Evolutionary conservation across 805 yeast species (phyloP), one percentile per base, ranked within the genome.

Genomic region (Jamesozyma lodderae): DNA sequence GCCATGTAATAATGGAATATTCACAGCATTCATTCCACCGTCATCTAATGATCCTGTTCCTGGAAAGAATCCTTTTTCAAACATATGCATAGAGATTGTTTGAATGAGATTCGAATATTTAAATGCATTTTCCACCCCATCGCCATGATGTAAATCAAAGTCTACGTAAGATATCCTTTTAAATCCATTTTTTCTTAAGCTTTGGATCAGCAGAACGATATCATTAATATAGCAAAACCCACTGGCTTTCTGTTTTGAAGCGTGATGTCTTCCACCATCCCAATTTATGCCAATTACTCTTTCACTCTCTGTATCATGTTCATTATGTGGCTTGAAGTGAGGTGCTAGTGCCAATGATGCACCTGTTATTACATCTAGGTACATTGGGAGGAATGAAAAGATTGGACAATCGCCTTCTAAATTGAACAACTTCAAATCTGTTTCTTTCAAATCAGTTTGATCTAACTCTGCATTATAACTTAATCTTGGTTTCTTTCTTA

Each of bases 211-310:
- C 11, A 82, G 49, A 0, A 75, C 79, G 6, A 80, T 69, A 49
- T 82, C 94, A 46, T 81, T 81, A 2, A 79, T 62, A 49, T 81
- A 81, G 51, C 92, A 81, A 50, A 77, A 81, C 2, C 90, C 90
- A 9, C 80, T 67, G 1, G 84, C 82, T 24, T 51, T 60, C 0
- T 67, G 48, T 45, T 69, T 70, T 32, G 59, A 63, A 4, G 78
- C 77, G 56, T 81, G 92, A 51, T 81, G 92, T 34, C 88, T 58
- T 1, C 92, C 94, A 6, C 94, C 94, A 49, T 75, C 73, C 87
- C 87, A 82, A 51, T 80, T 80, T 32, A 82, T 65, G 2, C 72
- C 77, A 1, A 74, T 58, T 8, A 53, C 41, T 28, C 62, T 64
- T 20, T 46, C 40, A 11, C n/a, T 5, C 21, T 31, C 32, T 13